Evolutionary conservation across 31 red algal species (phyloP), one percentile per base, ranked within the genome.

Genomic region (Asparagopsis taxiformis): DNA sequence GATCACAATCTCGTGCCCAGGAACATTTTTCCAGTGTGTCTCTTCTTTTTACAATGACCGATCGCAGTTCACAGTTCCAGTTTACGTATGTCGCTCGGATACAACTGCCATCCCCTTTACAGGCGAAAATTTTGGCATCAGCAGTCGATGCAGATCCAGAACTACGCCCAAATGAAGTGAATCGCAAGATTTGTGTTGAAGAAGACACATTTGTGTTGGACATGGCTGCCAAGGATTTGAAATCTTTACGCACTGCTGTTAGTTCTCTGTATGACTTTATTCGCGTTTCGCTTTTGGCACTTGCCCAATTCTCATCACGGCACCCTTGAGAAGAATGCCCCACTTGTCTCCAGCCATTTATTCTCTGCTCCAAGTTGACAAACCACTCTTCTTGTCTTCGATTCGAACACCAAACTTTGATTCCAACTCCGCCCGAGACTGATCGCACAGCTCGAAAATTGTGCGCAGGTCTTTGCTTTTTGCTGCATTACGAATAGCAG

Each of bases 211-310:
- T 85, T 59, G 31, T 66, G 22, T 75, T 85, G 25, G 25, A 67
- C 34, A 36, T 85, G 30, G 32, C 68, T 21, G 81, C 81, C 6
- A 55, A 41, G 1, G 81, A 85, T 38, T 37, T 68, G 54, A 85
- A 85, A 36, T 63, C 62, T 15, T 51, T 85, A 17, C 81, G 81
- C 2, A 85, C 81, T 16, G 59, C 59, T 37, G 81, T 85, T 39
- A 60, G 39, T 11, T 85, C 81, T 28, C 48, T 85, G 20, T 85
- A 75, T 52, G 81, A 85, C 50, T 85, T 85, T 36, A 43, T 85
- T 16, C 68, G 61, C 30, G 81, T 85, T 35, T 75, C 69, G 31
- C 9, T 85, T 3, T 25, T 30, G 46, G 68, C 68, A 4, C 3
- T 72, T 3, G 50, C 50, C 0, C 50, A 72, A 21, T 26, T 30